These are phyloP conservation scores for Annulohypoxylon maeteangense DNA, from an alignment of 495 filamentous ascomycete species.

Conservation along the genomic window DNA sequence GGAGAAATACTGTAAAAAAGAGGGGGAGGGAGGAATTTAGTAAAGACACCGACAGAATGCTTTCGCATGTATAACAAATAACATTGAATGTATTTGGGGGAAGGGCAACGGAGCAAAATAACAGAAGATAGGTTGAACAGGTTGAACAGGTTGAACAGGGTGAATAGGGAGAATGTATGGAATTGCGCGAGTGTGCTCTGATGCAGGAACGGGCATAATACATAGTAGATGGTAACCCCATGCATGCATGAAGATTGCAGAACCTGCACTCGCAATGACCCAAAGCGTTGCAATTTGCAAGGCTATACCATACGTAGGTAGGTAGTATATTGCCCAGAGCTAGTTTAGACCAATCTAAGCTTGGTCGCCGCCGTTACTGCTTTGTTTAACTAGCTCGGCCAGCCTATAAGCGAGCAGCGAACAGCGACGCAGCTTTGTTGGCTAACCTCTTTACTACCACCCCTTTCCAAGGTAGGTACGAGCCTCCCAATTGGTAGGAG, in stretches of 20 bases:
- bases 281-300: slow-evolving; percentile 37
- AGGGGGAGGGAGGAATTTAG: slow-evolving; percentile 33
- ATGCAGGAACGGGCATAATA: slow-evolving; percentile 45
- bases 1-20: slow-evolving; percentile 69
- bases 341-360: slow-evolving; percentile 23
- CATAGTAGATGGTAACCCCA: slow-evolving; percentile 21
- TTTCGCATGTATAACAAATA: not conserved
- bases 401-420: slow-evolving; percentile 26
- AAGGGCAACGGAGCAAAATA: not conserved
- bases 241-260: slow-evolving; percentile 38
- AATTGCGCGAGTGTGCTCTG: slow-evolving; percentile 31
- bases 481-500: slow-evolving; percentile 35
- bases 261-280: slow-evolving; percentile 31
- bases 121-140: not conserved
- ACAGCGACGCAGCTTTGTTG: slow-evolving; percentile 18
- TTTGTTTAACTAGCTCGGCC: slow-evolving; percentile 19
- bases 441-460: slow-evolving; percentile 10
- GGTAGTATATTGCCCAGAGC: slow-evolving; percentile 14
- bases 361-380: slow-evolving; percentile 21
- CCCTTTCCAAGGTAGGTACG: slow-evolving; percentile 18
- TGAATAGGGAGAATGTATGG: slow-evolving; percentile 15
- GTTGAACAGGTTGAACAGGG: not conserved
- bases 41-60: slow-evolving; percentile 21
- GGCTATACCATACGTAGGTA: slow-evolving; percentile 13
- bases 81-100: not conserved